Percentiles rank a stretch among this genome's conserved stretches.
Conservation (phyloP, 2,329 filamentous ascomycete species). For the Helotiales sp. region DNA sequence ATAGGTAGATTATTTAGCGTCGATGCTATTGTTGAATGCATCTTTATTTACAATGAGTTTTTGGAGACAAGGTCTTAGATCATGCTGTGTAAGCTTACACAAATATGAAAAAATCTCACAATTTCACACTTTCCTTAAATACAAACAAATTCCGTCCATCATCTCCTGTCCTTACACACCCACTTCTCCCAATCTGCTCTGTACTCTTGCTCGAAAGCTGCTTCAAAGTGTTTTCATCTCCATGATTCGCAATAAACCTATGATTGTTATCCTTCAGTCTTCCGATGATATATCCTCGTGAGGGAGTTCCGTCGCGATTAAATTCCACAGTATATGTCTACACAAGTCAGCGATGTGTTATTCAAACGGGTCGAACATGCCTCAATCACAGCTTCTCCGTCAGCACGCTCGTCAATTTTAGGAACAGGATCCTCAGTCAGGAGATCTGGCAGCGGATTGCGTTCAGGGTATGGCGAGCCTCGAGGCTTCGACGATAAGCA, state of each 20-base stretch:
- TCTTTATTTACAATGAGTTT: no score
- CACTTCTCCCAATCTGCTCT: slow-evolving; percentile 50
- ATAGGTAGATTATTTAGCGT: no score
- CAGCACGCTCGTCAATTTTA: slow-evolving; percentile 40
- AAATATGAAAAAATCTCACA: slow-evolving; percentile 11
- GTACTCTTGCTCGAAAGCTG: slow-evolving; percentile 42
- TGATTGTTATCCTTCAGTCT: slow-evolving; percentile 45
- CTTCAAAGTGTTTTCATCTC: slow-evolving; percentile 47
- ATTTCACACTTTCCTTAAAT: slow-evolving; percentile 21
- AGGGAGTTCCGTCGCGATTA: slow-evolving; percentile 48
- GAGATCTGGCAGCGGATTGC: slow-evolving; percentile 45
- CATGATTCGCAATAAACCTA: slow-evolving; percentile 59
- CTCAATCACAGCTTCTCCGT: slow-evolving; percentile 54
- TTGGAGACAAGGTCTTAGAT: no score
- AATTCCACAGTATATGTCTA: slow-evolving; percentile 64
- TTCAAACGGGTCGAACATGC: slow-evolving; percentile 36
- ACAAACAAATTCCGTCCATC: slow-evolving; percentile 42
- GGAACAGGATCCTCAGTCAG: slow-evolving; percentile 43
- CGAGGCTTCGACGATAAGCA: slow-evolving; percentile 51
- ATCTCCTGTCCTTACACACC: slow-evolving; percentile 41
- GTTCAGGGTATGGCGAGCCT: slow-evolving; percentile 45
- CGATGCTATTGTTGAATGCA: no score
- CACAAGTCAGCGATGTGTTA: slow-evolving; percentile 1
- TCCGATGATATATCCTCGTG: slow-evolving; percentile 51
- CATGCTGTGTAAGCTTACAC: neutral